phyloP scores from a whole-genome alignment of 352 stramenopile species.

The Phytophthora lateralis region DNA sequence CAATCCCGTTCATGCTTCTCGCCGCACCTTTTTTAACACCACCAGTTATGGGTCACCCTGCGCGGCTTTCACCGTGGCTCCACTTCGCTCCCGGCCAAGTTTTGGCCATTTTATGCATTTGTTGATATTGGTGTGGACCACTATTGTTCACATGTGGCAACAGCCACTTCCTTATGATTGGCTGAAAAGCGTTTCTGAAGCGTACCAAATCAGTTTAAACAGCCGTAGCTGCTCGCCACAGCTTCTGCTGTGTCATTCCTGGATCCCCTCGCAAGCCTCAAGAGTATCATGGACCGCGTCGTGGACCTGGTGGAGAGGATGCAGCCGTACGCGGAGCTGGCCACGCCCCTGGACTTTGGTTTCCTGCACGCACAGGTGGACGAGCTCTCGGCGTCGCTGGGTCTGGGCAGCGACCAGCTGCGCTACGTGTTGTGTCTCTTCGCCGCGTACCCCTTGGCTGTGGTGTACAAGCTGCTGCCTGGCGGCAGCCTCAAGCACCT shows the following conservation, averaged over 20 bases:
- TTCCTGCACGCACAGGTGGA: constrained; percentile 53
- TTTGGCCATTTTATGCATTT: too few species aligned
- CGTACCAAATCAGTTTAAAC: too few species aligned
- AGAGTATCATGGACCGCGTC: constrained; percentile 40
- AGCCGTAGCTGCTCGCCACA: constrained; percentile 10
- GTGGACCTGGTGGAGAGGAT: constrained; percentile 42
- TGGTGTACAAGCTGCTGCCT: constrained; percentile 90
- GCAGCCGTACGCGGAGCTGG: constrained; percentile 59
- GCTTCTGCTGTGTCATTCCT: constrained; percentile 5
- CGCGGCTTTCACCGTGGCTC: too few species aligned
- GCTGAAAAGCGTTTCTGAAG: too few species aligned
- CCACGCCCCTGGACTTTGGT: constrained; percentile 61
- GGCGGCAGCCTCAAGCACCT: constrained; percentile 90
- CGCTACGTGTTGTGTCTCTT: constrained; percentile 93
- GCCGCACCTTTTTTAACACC: too few species aligned
- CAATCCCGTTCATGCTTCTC: too few species aligned
- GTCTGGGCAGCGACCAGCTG: constrained; percentile 64
- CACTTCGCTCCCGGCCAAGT: too few species aligned
- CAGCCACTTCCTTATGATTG: too few species aligned
- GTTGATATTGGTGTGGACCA: too few species aligned
- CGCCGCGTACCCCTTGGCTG: constrained; percentile 92
- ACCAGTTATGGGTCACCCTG: too few species aligned
- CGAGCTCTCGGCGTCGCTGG: constrained; percentile 42
- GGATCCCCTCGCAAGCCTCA: background rate
- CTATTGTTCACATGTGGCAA: too few species aligned